Base-by-base conservation (phyloP, 352 stramenopile species). In the Phytophthora hibernalis region DNA sequence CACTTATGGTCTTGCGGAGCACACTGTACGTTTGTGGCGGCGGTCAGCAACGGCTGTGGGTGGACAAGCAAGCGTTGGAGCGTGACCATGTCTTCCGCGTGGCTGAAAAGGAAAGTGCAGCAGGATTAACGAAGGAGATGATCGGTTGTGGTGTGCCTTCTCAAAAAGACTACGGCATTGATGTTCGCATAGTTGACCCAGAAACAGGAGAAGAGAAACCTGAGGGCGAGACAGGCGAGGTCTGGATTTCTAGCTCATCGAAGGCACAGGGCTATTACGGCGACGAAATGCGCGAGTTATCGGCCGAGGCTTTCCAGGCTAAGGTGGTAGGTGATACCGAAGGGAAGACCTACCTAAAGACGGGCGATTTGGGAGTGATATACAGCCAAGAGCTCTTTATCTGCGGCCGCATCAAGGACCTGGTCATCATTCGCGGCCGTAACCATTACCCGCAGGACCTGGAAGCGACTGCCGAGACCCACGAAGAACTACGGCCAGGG, bases 391-490 rank as follows among this genome's bases (percentile, higher is more conserved):
- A 99, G 66, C 72, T 97, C 15, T 99, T 99, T 80, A 97, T 99
- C 50, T 99, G 97, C 77, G 98, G 98, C 7, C 87, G 98, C 38
- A 89, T 98, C 49, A 99, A 99, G 79, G 98, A 99, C 73, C 75
- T 99, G 20, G 97, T 99, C 54, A 99, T 99, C 76, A 92, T 99
- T 45, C 88, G 96, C n/a, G 98, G 98, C 8, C 82, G 96, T 2
- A 99, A 99, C 77, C 96, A 99, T 73, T 99, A 99, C 71, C 98
- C 98, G 7, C 97, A 99, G 76, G 98, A 99, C 72, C 87, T 99
- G 20, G 98, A 99, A 68, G 81, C 87, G 10, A 97, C 92, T 9
- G 95, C 93, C 1, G 96, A 99, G 78, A 70, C 55, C 10, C 76
- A 89, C 38, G 62, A 80, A 43, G 83, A 92, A 11, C 61, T 98